Percentiles rank a stretch among this genome's conserved stretches.
These are phyloP conservation scores for Blastobotrys parvus DNA, from an alignment of 805 yeast genomes.

Conservation along the genomic window DNA sequence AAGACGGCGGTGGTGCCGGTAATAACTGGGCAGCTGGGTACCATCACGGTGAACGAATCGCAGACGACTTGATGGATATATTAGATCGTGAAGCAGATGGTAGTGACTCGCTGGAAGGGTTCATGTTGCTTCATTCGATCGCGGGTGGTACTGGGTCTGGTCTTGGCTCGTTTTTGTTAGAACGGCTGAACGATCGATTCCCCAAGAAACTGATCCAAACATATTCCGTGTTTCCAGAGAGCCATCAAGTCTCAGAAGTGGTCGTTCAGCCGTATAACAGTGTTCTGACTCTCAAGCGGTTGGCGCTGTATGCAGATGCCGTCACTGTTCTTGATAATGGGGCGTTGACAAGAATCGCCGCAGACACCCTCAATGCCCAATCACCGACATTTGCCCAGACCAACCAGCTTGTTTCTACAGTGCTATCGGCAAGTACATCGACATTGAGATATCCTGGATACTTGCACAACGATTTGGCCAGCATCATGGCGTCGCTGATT, in stretches of 20 bases:
- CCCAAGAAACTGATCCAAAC: constrained; percentile 79
- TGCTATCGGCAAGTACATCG: constrained; percentile 76
- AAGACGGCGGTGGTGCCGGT: constrained; percentile 90
- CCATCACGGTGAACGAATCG: constrained; percentile 56
- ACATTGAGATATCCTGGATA: constrained; percentile 87
- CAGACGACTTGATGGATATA: constrained; percentile 71
- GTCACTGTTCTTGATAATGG: constrained; percentile 88
- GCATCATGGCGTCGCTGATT: constrained; percentile 70
- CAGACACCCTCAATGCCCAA: constrained; percentile 45
- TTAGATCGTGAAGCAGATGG: constrained; percentile 85
- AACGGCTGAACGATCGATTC: constrained; percentile 69
- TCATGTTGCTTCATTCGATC: constrained; percentile 85
- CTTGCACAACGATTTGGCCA: constrained; percentile 77
- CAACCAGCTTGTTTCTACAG: constrained; percentile 78
- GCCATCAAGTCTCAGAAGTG: constrained; percentile 81
- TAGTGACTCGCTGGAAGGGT: constrained; percentile 82
- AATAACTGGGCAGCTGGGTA: constrained; percentile 95
- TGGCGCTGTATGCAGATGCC: constrained; percentile 79
- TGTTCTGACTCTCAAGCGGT: constrained; percentile 67
- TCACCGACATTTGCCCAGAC: constrained; percentile 68
- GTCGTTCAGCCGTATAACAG: constrained; percentile 97
- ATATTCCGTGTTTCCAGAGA: constrained; percentile 76
- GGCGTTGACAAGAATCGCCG: constrained; percentile 67
- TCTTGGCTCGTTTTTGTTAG: constrained; percentile 75
- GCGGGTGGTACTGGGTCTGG: constrained; percentile 99